Percentiles rank a stretch among this genome's conserved stretches.
These are phyloP conservation scores for Myriosclerotinia scirpicola DNA, from an alignment of 2,329 filamentous ascomycete species.

Conservation along the genomic window DNA sequence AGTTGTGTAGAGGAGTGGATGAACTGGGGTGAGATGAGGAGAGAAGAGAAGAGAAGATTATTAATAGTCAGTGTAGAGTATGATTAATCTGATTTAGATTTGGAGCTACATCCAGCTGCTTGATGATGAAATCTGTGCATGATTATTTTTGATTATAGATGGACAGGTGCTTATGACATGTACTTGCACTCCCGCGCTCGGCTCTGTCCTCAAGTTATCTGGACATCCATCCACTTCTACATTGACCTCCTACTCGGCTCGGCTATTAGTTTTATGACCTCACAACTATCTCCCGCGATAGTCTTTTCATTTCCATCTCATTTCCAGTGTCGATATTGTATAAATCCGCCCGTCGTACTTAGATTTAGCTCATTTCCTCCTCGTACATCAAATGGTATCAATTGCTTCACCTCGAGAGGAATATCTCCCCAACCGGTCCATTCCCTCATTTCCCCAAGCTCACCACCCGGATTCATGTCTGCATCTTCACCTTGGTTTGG, in stretches of 20 bases:
- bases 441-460: not conserved
- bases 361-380: constrained; percentile 3
- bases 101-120: too few species aligned
- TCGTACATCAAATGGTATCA: not conserved
- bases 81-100: too few species aligned
- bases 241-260: not conserved
- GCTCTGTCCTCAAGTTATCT: not conserved
- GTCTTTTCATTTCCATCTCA: not conserved
- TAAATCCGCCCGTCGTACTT: not conserved
- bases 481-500: not conserved
- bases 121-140: too few species aligned
- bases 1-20: too few species aligned
- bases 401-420: not conserved
- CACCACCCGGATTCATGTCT: too few species aligned
- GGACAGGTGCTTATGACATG: not conserved
- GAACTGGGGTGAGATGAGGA: too few species aligned
- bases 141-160: not conserved
- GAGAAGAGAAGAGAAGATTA: too few species aligned
- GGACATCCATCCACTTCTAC: not conserved
- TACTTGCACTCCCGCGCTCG: not conserved
- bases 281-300: not conserved
- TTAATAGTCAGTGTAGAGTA: too few species aligned
- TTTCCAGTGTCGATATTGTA: not conserved
- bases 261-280: not conserved
- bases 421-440: not conserved